These are phyloP conservation scores for Alternaria alternata DNA, from an alignment of 2,329 filamentous ascomycete genomes.

Conservation along the genomic window DNA sequence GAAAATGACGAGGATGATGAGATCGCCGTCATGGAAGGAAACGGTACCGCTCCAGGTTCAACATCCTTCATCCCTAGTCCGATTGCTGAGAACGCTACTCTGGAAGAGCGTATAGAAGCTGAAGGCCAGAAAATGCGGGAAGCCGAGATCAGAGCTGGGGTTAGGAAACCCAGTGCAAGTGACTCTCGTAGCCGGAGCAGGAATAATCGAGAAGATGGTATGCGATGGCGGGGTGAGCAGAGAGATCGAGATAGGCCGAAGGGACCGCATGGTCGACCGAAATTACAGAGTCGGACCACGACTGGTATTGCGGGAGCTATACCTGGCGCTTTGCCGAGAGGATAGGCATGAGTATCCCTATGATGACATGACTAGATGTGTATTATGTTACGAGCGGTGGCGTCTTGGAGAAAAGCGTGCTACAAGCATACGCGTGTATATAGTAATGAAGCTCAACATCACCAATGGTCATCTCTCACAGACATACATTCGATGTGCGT, in stretches of 20 bases:
- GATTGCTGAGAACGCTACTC: conserved; percentile 20
- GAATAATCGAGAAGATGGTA: conserved; percentile 26
- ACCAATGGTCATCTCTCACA: background rate
- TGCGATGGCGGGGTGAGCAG: conserved; percentile 40
- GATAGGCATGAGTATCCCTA: background rate
- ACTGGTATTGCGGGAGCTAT: conserved; percentile 39
- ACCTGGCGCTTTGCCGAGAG: conserved; percentile 43
- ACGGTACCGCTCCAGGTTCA: conserved; percentile 14
- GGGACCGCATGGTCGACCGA: conserved; percentile 20
- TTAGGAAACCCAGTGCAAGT: conserved; percentile 24
- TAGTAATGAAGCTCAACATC: background rate
- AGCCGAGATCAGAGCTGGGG: conserved; percentile 47
- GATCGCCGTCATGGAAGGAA: conserved; percentile 21
- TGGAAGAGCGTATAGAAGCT: conserved; percentile 46
- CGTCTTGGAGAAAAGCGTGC: conserved; percentile 2
- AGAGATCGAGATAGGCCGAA: conserved; percentile 7
- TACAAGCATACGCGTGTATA: conserved; percentile 11
- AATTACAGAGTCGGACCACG: conserved; percentile 19
- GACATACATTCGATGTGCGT: background rate
- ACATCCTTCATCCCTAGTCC: conserved; percentile 18
- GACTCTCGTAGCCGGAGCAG: conserved; percentile 7
- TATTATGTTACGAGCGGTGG: background rate
- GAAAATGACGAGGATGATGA: conserved; percentile 27
- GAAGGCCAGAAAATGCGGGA: conserved; percentile 49
- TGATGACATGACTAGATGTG: conserved; percentile 10